These are phyloP conservation scores for Neoconidiobolus thromboides DNA, from an alignment of 371 early-diverging fungal species.

Conservation along the genomic window DNA sequence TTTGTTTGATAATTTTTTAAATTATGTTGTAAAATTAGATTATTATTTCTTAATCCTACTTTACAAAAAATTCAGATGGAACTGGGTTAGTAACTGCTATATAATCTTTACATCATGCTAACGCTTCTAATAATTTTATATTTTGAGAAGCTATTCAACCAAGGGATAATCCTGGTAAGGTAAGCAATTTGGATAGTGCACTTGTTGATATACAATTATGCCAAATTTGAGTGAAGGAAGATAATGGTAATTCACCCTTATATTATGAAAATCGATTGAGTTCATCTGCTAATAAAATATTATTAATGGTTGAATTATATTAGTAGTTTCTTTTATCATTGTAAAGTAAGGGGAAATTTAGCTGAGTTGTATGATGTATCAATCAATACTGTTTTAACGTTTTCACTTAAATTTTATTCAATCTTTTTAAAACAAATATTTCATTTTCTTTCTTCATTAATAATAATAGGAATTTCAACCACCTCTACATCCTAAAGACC, in stretches of 20 bases:
- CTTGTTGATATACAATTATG: neutral
- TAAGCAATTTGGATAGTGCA: neutral
- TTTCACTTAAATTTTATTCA: neutral
- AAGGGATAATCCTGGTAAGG: neutral
- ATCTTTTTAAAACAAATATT: neutral
- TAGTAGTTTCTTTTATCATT: neutral
- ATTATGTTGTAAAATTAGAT: neutral
- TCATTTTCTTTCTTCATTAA: neutral
- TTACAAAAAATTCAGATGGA: neutral
- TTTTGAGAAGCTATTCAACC: neutral
- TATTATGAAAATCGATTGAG: neutral
- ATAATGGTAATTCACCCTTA: neutral
- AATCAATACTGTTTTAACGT: neutral
- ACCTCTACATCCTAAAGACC: neutral
- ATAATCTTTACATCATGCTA: neutral
- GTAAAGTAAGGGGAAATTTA: neutral
- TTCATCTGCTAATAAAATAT: neutral
- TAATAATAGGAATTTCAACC: neutral
- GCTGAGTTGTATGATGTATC: neutral
- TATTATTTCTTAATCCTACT: neutral
- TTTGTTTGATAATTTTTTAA: neutral
- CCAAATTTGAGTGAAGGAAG: neutral
- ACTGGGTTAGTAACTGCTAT: neutral
- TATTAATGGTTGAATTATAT: neutral
- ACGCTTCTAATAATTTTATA: neutral